Evolutionary conservation across 2,329 filamentous ascomycete genomes (phyloP), one percentile per base, ranked within the genome.

Genomic region (Hypomyces rosellus): DNA sequence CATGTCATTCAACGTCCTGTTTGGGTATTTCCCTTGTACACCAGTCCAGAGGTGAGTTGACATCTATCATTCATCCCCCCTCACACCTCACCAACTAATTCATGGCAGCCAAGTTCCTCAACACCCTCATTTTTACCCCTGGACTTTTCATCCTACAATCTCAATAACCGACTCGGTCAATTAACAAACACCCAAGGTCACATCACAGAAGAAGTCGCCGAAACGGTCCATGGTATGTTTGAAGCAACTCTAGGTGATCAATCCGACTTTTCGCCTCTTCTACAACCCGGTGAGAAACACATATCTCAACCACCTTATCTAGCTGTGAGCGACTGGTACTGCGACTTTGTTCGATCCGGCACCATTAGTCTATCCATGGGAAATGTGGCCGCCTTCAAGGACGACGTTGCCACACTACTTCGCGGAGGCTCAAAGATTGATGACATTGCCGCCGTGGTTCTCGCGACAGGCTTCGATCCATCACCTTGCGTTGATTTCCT

Each of bases 401-500:
- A 61, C 14, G 63, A 57, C n/a, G 66, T 64, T 1, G 74, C 64
- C 8, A 71, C 55, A 0, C 52, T 74, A 15, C 59, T 60, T 0
- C 52, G 55, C 2, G 54, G 57, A 7, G 57, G 57, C 2, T 61
- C 57, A 3, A 57, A 62, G 25, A 64, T 89, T 3, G 62, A 75
- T 0, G 70, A 85, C 45, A 68, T 91, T 30, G 80, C 78, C 1
- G 85, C 83, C 0, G 74, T 93, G 11, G 73, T 95, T 2, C 74
- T 89, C 15, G 88, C 88, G 0, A 92, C 87, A 0, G 89, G 89
- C 1, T 95, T 88, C 61, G 78, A 83, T 5, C 76, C 86, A 0
- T 75, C 78, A 1, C 68, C 76, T 0, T 83, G 84, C 1, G 66
- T 93, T 9, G 75, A 78, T 5, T 89, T 85, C 55, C 73, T 95